Percentiles rank a stretch among this genome's conserved stretches.
Evolutionary conservation across 169 alveolate genomes (phyloP).

Genomic region (Eimeria acervulina): DNA sequence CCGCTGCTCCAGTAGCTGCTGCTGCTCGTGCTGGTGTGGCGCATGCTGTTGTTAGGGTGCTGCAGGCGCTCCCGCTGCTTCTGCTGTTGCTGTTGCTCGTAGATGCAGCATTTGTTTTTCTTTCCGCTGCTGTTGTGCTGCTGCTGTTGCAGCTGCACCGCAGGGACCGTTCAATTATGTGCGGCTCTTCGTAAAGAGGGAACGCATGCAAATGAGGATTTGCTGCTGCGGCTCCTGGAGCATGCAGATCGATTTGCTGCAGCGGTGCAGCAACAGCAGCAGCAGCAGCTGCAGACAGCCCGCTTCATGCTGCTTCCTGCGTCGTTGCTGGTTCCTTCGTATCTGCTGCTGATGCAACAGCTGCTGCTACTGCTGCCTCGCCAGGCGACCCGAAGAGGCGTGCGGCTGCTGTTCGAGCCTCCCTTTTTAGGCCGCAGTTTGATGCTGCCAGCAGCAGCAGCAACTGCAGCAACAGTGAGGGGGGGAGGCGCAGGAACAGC

Average conservation of each 20-base stretch:
- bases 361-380: constrained; percentile 61
- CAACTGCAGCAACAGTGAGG: constrained; percentile 6
- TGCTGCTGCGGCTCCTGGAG: constrained; percentile 32
- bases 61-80: neutral
- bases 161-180: neutral
- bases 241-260: constrained; percentile 29
- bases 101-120: neutral
- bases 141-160: constrained; percentile 38
- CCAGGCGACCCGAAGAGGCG: neutral
- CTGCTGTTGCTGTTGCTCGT: constrained; percentile 1
- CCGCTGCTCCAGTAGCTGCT: constrained; percentile 31
- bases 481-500: neutral
- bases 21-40: constrained; percentile 40
- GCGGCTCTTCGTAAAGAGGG: neutral
- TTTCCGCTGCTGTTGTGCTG: constrained; percentile 14
- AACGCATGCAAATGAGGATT: neutral
- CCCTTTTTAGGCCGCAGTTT: constrained; percentile 12
- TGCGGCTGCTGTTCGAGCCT: constrained; percentile 52
- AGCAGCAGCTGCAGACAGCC: constrained; percentile 31
- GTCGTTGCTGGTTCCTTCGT: constrained; percentile 27
- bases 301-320: constrained; percentile 67
- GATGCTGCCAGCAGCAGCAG: neutral
- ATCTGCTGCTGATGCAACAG: constrained; percentile 45
- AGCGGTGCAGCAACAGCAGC: constrained; percentile 58
- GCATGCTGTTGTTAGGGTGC: too few species aligned